phyloP scores from a whole-genome alignment of 176 grass and related monocot genomes.

The Panicum miliaceum region DNA sequence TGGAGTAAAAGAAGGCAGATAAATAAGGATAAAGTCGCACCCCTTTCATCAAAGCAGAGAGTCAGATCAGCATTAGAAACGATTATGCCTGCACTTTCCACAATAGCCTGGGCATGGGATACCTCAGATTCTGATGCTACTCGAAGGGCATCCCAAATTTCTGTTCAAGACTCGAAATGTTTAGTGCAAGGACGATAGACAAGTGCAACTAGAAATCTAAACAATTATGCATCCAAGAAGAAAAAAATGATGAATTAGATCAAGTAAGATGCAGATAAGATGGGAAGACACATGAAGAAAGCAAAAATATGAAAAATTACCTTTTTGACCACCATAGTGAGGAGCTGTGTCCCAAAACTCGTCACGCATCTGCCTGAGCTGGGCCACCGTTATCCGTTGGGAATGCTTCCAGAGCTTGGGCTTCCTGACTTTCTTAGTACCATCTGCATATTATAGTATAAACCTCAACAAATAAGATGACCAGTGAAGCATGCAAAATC shows the following conservation, averaged over 20 bases:
- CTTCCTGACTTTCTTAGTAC: conserved; percentile 64
- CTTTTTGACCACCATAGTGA: conserved; percentile 82
- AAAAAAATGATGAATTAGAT: not conserved
- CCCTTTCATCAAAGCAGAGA: conserved; percentile 79
- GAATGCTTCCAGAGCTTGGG: conserved; percentile 79
- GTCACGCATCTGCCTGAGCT: conserved; percentile 64
- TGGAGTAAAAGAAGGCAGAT: not conserved
- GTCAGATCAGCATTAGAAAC: conserved; percentile 70
- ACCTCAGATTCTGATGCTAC: conserved; percentile 68
- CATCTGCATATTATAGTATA: conserved; percentile 45
- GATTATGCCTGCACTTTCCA: conserved; percentile 78
- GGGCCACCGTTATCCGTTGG: conserved; percentile 58
- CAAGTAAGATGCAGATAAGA: conserved; percentile 1
- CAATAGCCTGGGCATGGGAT: conserved; percentile 64
- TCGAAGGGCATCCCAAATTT: conserved; percentile 85
- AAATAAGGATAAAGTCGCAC: conserved; percentile 21
- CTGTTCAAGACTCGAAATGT: conserved; percentile 36
- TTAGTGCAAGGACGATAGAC: conserved; percentile 29
- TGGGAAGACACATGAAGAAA: not conserved
- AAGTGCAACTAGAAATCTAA: conserved; percentile 16
- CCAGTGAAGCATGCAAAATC: not conserved
- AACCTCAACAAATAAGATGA: conserved; percentile 22
- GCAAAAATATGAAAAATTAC: conserved; percentile 29
- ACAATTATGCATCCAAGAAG: conserved; percentile 6
- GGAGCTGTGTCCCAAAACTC: conserved; percentile 81